A percentile compares a stretch with the other conserved stretches of the same genome.
phyloP scores from a whole-genome alignment of 768 basidiomycete species.

The Xerocomus brunneocitrinus region DNA sequence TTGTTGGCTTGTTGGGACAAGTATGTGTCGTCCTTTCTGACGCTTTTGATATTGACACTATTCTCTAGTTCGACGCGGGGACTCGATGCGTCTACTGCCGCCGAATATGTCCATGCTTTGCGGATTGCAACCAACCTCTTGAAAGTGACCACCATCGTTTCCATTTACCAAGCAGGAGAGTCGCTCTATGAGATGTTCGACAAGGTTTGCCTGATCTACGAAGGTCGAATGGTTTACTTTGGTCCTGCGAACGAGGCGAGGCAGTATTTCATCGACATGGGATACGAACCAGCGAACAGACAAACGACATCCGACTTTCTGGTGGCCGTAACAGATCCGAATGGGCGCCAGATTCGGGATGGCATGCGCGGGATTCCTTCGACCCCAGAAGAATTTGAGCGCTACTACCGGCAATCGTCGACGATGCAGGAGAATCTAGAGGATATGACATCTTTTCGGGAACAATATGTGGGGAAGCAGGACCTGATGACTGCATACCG shows the following conservation, averaged over 20 bases:
- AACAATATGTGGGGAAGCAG: conserved; percentile 42
- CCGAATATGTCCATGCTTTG: conserved; percentile 69
- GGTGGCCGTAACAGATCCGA: conserved; percentile 58
- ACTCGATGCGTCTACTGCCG: conserved; percentile 64
- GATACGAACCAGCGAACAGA: conserved; percentile 49
- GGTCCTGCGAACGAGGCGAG: conserved; percentile 51
- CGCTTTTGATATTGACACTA: conserved; percentile 43
- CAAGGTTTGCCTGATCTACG: conserved; percentile 63
- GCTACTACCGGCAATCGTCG: conserved; percentile 40
- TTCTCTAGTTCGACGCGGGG: conserved; percentile 57
- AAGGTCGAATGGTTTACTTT: conserved; percentile 57
- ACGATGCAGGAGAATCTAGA: conserved; percentile 38
- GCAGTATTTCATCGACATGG: conserved; percentile 56
- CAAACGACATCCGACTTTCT: conserved; percentile 65
- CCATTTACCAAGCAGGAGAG: conserved; percentile 84
- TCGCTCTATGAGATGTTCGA: conserved; percentile 61
- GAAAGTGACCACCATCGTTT: conserved; percentile 60
- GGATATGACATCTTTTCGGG: conserved; percentile 47
- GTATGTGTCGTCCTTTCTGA: conserved; percentile 22
- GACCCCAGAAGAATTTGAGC: conserved; percentile 56
- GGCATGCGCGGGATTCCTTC: conserved; percentile 28
- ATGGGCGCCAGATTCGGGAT: conserved; percentile 48
- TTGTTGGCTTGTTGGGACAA: conserved; percentile 80
- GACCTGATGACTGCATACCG: conserved; percentile 42
- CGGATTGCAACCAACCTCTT: conserved; percentile 61